These are phyloP conservation scores for Thymus quinquecostatus DNA, from an alignment of 257 asterid genomes.

Conservation along the genomic window DNA sequence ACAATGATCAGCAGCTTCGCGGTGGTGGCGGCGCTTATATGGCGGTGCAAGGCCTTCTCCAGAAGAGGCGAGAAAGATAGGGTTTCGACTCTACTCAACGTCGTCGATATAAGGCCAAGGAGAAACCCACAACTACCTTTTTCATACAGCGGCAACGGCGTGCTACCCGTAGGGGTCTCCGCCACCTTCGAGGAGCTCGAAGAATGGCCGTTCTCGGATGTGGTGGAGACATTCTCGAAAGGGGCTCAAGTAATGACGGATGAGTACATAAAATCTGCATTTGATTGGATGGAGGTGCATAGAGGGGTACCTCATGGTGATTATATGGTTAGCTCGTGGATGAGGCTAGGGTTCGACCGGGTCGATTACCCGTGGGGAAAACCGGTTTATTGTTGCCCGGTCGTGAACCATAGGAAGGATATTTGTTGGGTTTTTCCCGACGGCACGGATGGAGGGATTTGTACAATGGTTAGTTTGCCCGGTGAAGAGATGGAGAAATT, in stretches of 20 bases:
- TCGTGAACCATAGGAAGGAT: neutral
- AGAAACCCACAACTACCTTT: constrained; percentile 41
- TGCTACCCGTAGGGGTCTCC: constrained; percentile 40
- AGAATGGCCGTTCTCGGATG: constrained; percentile 39
- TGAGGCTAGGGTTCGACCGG: neutral
- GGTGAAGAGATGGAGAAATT: neutral
- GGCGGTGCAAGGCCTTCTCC: constrained; percentile 66
- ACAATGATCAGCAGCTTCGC: constrained; percentile 41
- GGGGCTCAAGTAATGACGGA: neutral
- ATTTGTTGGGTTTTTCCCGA: neutral
- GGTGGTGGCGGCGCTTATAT: constrained; percentile 49
- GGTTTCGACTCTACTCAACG: constrained; percentile 41
- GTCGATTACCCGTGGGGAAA: neutral
- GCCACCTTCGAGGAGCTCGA: constrained; percentile 45
- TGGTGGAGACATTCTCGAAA: constrained; percentile 40
- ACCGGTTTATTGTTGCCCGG: neutral
- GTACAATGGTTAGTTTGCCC: neutral
- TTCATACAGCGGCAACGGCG: constrained; percentile 60
- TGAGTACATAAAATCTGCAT: neutral
- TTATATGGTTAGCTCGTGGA: neutral
- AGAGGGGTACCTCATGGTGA: neutral
- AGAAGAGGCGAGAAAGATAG: neutral
- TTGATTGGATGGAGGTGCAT: neutral
- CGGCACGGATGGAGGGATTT: neutral
- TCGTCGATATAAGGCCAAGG: constrained; percentile 44